Evolutionary conservation across 2,329 filamentous ascomycete genomes (phyloP).

Genomic region (Arthroderma sp.): DNA sequence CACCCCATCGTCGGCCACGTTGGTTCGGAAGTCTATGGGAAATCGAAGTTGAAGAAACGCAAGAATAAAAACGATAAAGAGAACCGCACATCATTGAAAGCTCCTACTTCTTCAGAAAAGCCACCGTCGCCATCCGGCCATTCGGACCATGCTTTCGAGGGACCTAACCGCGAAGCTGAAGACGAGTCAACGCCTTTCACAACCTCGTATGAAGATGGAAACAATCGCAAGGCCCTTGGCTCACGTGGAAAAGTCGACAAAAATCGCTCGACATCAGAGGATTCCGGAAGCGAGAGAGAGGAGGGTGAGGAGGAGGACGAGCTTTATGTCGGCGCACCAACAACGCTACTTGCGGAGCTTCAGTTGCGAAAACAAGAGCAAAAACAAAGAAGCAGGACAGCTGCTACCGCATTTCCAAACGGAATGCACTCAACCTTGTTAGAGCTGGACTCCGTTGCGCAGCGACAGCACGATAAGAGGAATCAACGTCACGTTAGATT

Average conservation of each 20-base stretch:
- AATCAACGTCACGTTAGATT: conserved; percentile 66
- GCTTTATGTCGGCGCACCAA: conserved; percentile 57
- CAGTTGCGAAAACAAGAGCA: conserved; percentile 83
- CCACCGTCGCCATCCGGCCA: conserved; percentile 9
- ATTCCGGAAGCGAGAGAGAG: conserved; percentile 19
- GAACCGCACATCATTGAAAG: neutral
- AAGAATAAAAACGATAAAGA: conserved; percentile 20
- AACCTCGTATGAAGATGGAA: conserved; percentile 7
- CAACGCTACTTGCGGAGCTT: conserved; percentile 81
- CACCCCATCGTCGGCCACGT: conserved; percentile 68
- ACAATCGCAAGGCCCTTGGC: neutral
- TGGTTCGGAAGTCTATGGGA: conserved; percentile 63
- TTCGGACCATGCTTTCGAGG: conserved; percentile 11
- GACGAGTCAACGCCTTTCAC: conserved; percentile 8
- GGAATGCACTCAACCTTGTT: conserved; percentile 87
- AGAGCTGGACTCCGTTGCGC: conserved; percentile 78
- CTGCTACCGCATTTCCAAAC: conserved; percentile 49
- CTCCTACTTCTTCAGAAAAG: conserved; percentile 5
- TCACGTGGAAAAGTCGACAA: conserved; percentile 1
- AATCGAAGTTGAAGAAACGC: conserved; percentile 18
- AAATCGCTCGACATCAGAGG: conserved; percentile 13
- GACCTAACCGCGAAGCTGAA: conserved; percentile 11
- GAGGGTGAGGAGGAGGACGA: conserved; percentile 33
- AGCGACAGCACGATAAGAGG: conserved; percentile 65
- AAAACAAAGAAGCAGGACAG: conserved; percentile 61